Evolutionary conservation across 106 monocot species (phyloP), one percentile per base, ranked within the genome.

Genomic region (Dendrobium chrysotoxum): DNA sequence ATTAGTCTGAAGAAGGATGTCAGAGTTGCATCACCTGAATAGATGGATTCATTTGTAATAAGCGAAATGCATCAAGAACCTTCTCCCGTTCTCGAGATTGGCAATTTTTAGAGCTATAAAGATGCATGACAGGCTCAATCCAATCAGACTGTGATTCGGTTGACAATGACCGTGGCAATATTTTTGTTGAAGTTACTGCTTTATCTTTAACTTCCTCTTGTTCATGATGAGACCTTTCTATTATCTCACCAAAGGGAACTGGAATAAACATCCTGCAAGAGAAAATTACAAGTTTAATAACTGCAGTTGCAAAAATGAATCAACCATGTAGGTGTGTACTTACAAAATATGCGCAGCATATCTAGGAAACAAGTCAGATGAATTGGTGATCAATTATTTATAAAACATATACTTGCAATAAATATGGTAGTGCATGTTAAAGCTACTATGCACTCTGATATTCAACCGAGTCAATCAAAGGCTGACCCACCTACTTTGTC

Each of bases 51-150:
- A 66, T 67, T 74, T 86, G 85, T 53, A 90, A 77, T 30, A 83
- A 76, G 50, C 67, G 92, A 79, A 92, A 87, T 72, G 92, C 90
- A 83, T 92, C 85, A 7, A 90, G 26, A 83, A 88, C 80, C 53
- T 82, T 87, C 47, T 85, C 79, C 28, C 71, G 72, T 74, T 82
- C 84, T 45, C 42, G 77, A 77, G 82, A 64, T 57, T 78, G 61
- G 40, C 64, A 41, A 80, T 79, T 40, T 53, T 65, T 73, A 28
- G 84, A 81, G 76, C 71, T 87, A 70, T 81, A 80, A 55, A 91
- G 53, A 41, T 86, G 79, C 46, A 85, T 40, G 10, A 86, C 75
- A 28, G 93, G 93, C 67, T 93, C 91, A 38, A 85, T 85, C 87
- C 93, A 93, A 45, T 91, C 86, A 72, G 79, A 77, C 57, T 84